These are phyloP conservation scores for Coemansia sp. DNA, from an alignment of 192 early-diverging fungal species.

Conservation along the genomic window DNA sequence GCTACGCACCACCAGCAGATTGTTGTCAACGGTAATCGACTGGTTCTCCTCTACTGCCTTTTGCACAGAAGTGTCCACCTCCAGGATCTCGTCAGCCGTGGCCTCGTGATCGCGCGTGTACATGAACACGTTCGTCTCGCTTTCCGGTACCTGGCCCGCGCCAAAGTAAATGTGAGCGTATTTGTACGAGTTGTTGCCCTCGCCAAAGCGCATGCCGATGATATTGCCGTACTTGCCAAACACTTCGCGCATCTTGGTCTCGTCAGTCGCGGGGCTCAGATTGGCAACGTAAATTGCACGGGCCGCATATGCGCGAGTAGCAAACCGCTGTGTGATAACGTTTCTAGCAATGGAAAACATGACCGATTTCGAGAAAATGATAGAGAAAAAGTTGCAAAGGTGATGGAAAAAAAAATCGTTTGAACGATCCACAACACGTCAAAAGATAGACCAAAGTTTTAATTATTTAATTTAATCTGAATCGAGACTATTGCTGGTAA, in stretches of 20 bases:
- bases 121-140: conserved; percentile 10
- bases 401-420: background rate
- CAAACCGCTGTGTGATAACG: conserved; percentile 2
- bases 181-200: conserved; percentile 9
- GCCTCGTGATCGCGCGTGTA: conserved; percentile 13
- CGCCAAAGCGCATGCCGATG: conserved; percentile 21
- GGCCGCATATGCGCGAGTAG: conserved; percentile 26
- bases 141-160: conserved; percentile 24
- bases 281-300: conserved; percentile 41
- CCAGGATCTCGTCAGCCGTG: conserved; percentile 25
- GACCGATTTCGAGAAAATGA: background rate
- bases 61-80: conserved; percentile 16
- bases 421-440: background rate
- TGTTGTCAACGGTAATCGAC: background rate
- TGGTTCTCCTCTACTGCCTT: conserved; percentile 10
- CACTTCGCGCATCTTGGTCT: conserved; percentile 14
- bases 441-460: background rate
- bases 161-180: conserved; percentile 51
- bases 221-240: conserved; percentile 42
- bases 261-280: conserved; percentile 6
- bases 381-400: too few species aligned
- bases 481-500: conserved; percentile 7
- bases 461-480: background rate
- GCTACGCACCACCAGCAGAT: conserved; percentile 8
- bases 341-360: conserved; percentile 35